phyloP scores from a whole-genome alignment of 768 basidiomycete species.

The Lactifluus rugatus region DNA sequence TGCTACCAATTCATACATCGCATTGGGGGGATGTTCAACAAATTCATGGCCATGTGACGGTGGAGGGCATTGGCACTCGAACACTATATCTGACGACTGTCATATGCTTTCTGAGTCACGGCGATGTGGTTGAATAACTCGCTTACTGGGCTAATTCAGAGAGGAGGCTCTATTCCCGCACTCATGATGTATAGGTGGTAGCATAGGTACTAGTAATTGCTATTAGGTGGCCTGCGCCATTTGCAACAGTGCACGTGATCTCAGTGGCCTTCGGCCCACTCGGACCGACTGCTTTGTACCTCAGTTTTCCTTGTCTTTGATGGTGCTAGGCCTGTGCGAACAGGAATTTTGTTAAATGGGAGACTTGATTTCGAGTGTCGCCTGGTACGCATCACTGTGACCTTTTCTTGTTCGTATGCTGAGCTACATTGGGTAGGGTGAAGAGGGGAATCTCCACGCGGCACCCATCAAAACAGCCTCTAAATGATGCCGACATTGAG shows the following conservation, averaged over 20 bases:
- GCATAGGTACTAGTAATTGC: no score
- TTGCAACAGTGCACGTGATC: no score
- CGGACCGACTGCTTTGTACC: not conserved
- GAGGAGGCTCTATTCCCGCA: no score
- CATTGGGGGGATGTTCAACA: not conserved
- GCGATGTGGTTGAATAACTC: no score
- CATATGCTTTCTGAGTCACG: no score
- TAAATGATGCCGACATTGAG: conserved; percentile 84
- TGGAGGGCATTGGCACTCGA: no score
- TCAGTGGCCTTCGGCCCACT: not conserved
- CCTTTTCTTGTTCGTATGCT: not conserved
- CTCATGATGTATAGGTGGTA: no score
- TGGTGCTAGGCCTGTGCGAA: not conserved
- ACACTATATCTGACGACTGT: no score
- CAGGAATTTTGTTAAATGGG: conserved; percentile 2
- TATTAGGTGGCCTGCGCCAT: no score
- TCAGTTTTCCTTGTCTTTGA: not conserved
- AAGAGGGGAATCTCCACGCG: conserved; percentile 64
- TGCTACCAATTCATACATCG: not conserved
- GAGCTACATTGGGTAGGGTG: conserved; percentile 40
- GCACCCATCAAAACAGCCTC: conserved; percentile 78
- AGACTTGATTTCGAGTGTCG: conserved; percentile 11
- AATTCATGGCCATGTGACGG: not conserved
- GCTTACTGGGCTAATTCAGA: no score
- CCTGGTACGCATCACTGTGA: not conserved